phyloP scores from a whole-genome alignment of 352 stramenopile genomes.

The Globisporangium lucens region DNA sequence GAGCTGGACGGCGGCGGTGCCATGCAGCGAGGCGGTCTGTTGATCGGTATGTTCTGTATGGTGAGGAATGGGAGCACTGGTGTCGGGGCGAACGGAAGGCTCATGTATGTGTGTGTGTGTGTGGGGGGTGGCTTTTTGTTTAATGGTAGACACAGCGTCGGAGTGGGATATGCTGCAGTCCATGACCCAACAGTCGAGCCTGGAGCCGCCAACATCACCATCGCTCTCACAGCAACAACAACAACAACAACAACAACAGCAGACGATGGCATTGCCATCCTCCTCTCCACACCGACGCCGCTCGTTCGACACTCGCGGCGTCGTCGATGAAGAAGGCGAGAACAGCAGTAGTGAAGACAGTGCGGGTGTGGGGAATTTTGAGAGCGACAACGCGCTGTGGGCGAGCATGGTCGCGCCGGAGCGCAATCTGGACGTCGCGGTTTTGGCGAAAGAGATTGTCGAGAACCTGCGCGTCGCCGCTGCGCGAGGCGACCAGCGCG shows the following conservation, averaged over 20 bases:
- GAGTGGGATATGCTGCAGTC: constrained; percentile 24
- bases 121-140: background rate
- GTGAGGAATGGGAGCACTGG: background rate
- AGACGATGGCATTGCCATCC: background rate
- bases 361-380: background rate
- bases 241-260: background rate
- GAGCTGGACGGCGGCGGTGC: constrained; percentile 12
- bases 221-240: background rate
- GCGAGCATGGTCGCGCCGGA: constrained; percentile 13
- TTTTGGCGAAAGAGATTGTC: constrained; percentile 38
- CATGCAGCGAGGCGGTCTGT: constrained; percentile 2
- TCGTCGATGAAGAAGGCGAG: background rate
- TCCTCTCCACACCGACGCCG: constrained; percentile 6
- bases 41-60: constrained; percentile 2
- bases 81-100: background rate
- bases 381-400: constrained; percentile 10
- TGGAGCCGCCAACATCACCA: background rate
- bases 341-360: constrained; percentile 5
- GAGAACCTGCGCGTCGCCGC: constrained; percentile 32
- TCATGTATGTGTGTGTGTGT: background rate
- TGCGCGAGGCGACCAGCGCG: constrained; percentile 24
- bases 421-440: constrained; percentile 18
- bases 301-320: constrained; percentile 6
- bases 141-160: constrained; percentile 6
- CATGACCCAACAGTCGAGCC: background rate